Evolutionary conservation across 176 grass and related monocot genomes (phyloP), one percentile per base, ranked within the genome.

Genomic region (Aegilops sharonensis): DNA sequence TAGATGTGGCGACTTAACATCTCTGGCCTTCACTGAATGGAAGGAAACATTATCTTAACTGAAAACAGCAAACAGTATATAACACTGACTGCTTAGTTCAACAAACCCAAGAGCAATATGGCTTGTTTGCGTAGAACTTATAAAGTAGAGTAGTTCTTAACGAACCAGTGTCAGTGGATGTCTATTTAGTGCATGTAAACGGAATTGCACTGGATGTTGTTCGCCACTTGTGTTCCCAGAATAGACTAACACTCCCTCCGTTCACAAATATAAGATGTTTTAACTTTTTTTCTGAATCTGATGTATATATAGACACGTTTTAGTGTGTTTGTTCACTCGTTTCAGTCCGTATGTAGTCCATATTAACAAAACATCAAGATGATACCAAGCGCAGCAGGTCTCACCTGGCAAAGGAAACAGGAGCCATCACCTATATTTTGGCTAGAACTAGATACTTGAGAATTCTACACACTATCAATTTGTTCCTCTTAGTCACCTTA

Each of bases 391-490:
- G 34, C 24, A 48, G 0, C 25, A 60, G 11, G n/a, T 72, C 10
- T 79, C 76, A 78, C 47, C n/a, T 59, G 48, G 64, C 65, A 86
- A 86, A 59, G 31, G 34, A 86, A 86, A 54, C 32, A 69, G n/a
- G 5, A 40, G 9, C 15, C 29, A 37, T 68, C 8, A 59, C 20
- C 56, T 21, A 39, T 64, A 40, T 68, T 68, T 68, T 59, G 11
- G 31, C 24, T 76, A 69, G 10, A 65, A 31, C 13, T 64, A 65
- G 27, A 2, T 66, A 74, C 40, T 65, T 89, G 42, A 86, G 39
- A 11, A 82, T 17, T 21, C 10, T 13, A 39, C 6, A 82, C 14
- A 32, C 7, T 76, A 42, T 50, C 36, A 6, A 37, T 21, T 7
- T 36, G 56, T 47, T 13, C n/a, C 24, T 76, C 72, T 25, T 24